These are phyloP conservation scores for Mucor plumbeus DNA, from an alignment of 371 early-diverging fungal species.

Conservation along the genomic window DNA sequence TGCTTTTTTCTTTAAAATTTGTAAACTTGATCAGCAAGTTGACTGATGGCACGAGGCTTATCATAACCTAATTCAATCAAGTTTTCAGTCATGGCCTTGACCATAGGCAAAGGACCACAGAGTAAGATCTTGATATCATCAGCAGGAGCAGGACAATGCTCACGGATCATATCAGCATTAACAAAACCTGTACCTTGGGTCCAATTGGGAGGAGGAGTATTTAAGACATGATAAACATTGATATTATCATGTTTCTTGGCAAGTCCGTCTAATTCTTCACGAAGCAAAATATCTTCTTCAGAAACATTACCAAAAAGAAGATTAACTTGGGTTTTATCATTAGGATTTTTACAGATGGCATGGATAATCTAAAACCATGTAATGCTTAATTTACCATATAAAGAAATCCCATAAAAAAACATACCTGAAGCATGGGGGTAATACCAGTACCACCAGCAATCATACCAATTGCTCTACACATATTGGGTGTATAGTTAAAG, in stretches of 20 bases:
- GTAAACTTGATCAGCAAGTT: slow-evolving; percentile 73
- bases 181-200: slow-evolving; percentile 89
- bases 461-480: slow-evolving; percentile 85
- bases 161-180: slow-evolving; percentile 78
- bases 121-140: slow-evolving; percentile 84
- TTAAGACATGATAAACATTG: slow-evolving; percentile 84
- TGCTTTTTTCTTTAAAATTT: slow-evolving; percentile 17
- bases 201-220: slow-evolving; percentile 86
- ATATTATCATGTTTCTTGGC: slow-evolving; percentile 81
- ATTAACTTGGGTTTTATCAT: slow-evolving; percentile 82
- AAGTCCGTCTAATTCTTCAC: slow-evolving; percentile 82
- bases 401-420: background rate
- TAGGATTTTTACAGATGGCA: slow-evolving; percentile 83
- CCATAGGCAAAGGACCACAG: slow-evolving; percentile 97
- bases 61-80: slow-evolving; percentile 75
- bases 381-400: slow-evolving; percentile 3
- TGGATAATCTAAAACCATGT: slow-evolving; percentile 67
- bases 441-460: slow-evolving; percentile 94
- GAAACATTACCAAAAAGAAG: slow-evolving; percentile 93
- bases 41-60: slow-evolving; percentile 81
- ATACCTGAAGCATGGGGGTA: slow-evolving; percentile 83
- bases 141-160: slow-evolving; percentile 79
- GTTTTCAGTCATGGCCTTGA: slow-evolving; percentile 82
- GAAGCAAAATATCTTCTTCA: slow-evolving; percentile 88
- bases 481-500: slow-evolving; percentile 83